Percentiles rank a stretch among this genome's conserved stretches.
Evolutionary conservation across 2,329 filamentous ascomycete genomes (phyloP).

Genomic region (Aspergillus sp.): DNA sequence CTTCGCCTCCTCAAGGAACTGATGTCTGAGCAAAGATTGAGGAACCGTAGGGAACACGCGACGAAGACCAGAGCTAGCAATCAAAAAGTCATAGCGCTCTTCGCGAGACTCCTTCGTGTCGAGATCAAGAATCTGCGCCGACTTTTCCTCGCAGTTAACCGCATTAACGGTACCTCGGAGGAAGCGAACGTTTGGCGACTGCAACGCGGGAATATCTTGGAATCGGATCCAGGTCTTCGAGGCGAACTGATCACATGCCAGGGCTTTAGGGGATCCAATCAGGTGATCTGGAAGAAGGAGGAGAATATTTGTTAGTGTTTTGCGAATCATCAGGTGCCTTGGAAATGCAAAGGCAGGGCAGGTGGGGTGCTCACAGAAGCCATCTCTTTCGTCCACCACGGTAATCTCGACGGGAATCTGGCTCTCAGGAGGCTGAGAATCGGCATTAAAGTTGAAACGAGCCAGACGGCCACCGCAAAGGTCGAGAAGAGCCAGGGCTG

Average conservation of each 20-base stretch:
- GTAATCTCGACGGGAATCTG: constrained; percentile 66
- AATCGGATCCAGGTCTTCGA: constrained; percentile 70
- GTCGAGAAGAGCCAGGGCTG: constrained; percentile 66
- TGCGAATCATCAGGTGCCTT: not conserved
- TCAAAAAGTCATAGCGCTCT: constrained; percentile 68
- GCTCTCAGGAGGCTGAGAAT: constrained; percentile 28
- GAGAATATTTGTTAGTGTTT: not conserved
- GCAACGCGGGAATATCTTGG: constrained; percentile 65
- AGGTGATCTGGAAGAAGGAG: constrained; percentile 60
- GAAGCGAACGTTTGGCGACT: constrained; percentile 60
- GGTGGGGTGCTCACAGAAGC: constrained; percentile 60
- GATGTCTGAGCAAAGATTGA: constrained; percentile 49
- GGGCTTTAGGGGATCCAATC: constrained; percentile 72
- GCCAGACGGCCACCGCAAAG: constrained; percentile 57
- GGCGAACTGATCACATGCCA: constrained; percentile 63
- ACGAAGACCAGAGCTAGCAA: constrained; percentile 68
- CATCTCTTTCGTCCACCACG: constrained; percentile 76
- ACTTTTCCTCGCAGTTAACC: constrained; percentile 61
- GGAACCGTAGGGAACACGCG: constrained; percentile 73
- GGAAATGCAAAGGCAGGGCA: not conserved
- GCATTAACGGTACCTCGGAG: constrained; percentile 64
- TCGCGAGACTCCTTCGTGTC: constrained; percentile 43
- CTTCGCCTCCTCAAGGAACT: constrained; percentile 27
- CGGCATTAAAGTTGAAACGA: constrained; percentile 40
- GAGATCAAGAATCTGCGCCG: constrained; percentile 55